Percentiles rank a stretch among this genome's conserved stretches.
phyloP scores from a whole-genome alignment of 108 stramenopile genomes.

The Cyclotella sp. region DNA sequence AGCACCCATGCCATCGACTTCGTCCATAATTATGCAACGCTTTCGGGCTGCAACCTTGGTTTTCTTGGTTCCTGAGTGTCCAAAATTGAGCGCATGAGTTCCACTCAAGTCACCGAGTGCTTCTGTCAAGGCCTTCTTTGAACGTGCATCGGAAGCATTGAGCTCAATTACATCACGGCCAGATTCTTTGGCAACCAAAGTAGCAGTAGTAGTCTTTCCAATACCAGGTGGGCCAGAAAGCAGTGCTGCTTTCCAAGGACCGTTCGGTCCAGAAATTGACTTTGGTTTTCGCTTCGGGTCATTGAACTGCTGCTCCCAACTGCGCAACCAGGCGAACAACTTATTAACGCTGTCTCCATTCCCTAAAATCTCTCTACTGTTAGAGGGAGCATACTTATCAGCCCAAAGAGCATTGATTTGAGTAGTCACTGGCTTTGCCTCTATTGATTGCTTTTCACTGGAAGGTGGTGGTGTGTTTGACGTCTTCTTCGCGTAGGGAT shows the following conservation, averaged over 20 bases:
- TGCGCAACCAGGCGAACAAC: conserved; percentile 67
- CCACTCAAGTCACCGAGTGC: conserved; percentile 84
- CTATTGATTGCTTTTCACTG: background rate
- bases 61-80: conserved; percentile 1
- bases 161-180: conserved; percentile 94
- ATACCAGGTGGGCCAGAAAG: conserved; percentile 98
- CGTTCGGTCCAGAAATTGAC: conserved; percentile 50
- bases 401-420: conserved; percentile 85
- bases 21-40: conserved; percentile 98
- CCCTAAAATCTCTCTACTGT: conserved; percentile 76
- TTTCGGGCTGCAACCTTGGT: conserved; percentile 22
- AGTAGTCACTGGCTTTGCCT: background rate
- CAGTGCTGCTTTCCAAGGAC: conserved; percentile 88
- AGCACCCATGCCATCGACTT: conserved; percentile 99
- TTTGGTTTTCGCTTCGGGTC: conserved; percentile 46
- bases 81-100: conserved; percentile 69
- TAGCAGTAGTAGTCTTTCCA: conserved; percentile 94
- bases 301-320: conserved; percentile 87
- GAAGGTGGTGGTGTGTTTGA: background rate
- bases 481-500: conserved; percentile 8
- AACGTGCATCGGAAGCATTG: conserved; percentile 96
- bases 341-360: conserved; percentile 73
- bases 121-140: conserved; percentile 78
- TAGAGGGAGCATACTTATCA: conserved; percentile 89
- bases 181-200: conserved; percentile 79